Conservation (phyloP, 2,329 filamentous ascomycete genomes). For the Gaeumannomyces sp. region DNA sequence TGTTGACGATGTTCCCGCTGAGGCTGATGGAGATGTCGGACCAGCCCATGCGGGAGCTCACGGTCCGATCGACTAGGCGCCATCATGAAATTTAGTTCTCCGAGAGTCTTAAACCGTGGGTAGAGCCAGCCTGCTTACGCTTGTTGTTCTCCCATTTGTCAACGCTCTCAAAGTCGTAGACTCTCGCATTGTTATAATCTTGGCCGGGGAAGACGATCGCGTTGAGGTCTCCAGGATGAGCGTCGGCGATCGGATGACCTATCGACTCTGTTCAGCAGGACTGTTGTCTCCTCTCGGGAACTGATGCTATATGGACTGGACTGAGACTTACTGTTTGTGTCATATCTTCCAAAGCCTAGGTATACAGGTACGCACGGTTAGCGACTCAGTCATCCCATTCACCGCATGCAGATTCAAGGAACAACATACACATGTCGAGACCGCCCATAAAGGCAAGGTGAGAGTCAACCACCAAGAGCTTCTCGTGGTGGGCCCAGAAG, state of each 20-base stretch:
- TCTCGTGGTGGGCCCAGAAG: slow-evolving; percentile 93
- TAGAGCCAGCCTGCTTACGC: slow-evolving; percentile 29
- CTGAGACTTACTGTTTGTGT: slow-evolving; percentile 59
- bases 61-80: slow-evolving; percentile 60
- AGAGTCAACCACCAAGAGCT: slow-evolving; percentile 78
- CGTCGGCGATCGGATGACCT: slow-evolving; percentile 74
- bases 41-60: slow-evolving; percentile 86
- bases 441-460: slow-evolving; percentile 84
- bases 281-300: neutral
- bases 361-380: neutral
- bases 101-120: neutral
- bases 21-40: slow-evolving; percentile 77
- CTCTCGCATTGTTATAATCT: slow-evolving; percentile 80
- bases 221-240: slow-evolving; percentile 71
- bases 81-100: neutral
- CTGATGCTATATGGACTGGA: neutral
- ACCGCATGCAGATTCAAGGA: neutral
- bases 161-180: slow-evolving; percentile 62
- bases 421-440: slow-evolving; percentile 63
- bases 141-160: slow-evolving; percentile 80
- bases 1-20: slow-evolving; percentile 66
- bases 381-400: neutral
- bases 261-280: slow-evolving; percentile 4
- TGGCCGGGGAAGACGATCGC: slow-evolving; percentile 79
- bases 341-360: slow-evolving; percentile 73